These are phyloP conservation scores for Trametes versicolor DNA, from an alignment of 1,284 basidiomycete species.

Conservation along the genomic window DNA sequence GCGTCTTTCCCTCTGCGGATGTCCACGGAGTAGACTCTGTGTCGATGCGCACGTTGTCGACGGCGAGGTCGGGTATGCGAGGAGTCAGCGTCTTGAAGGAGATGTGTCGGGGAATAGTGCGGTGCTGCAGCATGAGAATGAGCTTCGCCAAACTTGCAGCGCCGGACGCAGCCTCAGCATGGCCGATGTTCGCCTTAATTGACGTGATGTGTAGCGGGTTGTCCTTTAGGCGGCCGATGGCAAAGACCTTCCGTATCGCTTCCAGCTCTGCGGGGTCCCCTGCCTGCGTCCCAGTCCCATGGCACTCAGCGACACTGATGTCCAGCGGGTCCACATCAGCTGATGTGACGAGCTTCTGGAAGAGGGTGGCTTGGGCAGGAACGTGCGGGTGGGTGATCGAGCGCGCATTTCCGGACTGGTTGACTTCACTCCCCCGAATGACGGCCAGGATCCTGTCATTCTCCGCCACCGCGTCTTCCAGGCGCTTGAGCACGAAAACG, in stretches of 20 bases:
- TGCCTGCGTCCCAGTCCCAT: conserved; percentile 74
- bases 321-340: conserved; percentile 56
- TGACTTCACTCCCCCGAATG: conserved; percentile 74
- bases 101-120: conserved; percentile 65
- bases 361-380: conserved; percentile 65
- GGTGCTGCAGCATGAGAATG: conserved; percentile 70
- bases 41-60: conserved; percentile 62
- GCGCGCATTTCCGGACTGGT: conserved; percentile 69
- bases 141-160: conserved; percentile 76
- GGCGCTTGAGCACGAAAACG: conserved; percentile 75
- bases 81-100: conserved; percentile 68
- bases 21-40: conserved; percentile 54
- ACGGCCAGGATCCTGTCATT: conserved; percentile 73
- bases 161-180: conserved; percentile 79
- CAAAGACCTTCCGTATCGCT: conserved; percentile 67
- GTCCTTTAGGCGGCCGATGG: conserved; percentile 47
- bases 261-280: conserved; percentile 74
- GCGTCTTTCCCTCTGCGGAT: conserved; percentile 44
- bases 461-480: conserved; percentile 69
- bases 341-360: conserved; percentile 57
- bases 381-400: conserved; percentile 79
- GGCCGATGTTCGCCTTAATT: conserved; percentile 78
- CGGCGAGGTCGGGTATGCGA: conserved; percentile 56
- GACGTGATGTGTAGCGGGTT: conserved; percentile 73
- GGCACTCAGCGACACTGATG: conserved; percentile 73